phyloP scores from a whole-genome alignment of 257 asterid genomes.

The Mitragyna speciosa region DNA sequence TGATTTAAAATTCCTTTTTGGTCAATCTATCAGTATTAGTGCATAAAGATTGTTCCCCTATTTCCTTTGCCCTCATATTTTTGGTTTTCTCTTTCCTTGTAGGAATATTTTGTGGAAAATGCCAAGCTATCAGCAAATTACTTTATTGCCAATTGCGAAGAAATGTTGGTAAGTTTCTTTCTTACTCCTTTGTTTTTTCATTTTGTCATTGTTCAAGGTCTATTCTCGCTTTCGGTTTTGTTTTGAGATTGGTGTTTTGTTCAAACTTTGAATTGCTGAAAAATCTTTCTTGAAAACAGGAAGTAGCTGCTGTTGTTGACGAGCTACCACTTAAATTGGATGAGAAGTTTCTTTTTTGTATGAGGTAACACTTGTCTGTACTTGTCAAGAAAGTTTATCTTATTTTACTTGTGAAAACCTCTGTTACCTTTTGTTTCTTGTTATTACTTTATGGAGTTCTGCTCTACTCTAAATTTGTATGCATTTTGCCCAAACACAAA shows the following conservation, averaged over 20 bases:
- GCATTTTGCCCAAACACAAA: neutral
- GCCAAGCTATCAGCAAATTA: conserved; percentile 80
- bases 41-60: neutral
- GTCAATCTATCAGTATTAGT: neutral
- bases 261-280: conserved; percentile 7
- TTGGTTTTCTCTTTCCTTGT: conserved; percentile 19
- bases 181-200: neutral
- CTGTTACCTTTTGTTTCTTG: neutral
- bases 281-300: conserved; percentile 44
- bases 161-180: conserved; percentile 58
- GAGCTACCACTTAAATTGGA: conserved; percentile 74
- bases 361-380: conserved; percentile 54
- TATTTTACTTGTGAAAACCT: neutral
- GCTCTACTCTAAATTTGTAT: neutral
- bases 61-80: neutral
- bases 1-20: neutral
- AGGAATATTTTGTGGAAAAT: conserved; percentile 83
- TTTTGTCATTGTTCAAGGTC: neutral
- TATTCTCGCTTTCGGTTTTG: neutral
- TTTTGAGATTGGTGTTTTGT: conserved; percentile 9
- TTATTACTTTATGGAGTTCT: neutral
- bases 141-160: conserved; percentile 72
- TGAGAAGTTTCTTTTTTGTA: conserved; percentile 78
- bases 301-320: conserved; percentile 86
- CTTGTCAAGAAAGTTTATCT: neutral